Percentiles rank a stretch among this genome's conserved stretches.
Conservation (phyloP, 2,329 filamentous ascomycete genomes). For the Zymoseptoria brevis region DNA sequence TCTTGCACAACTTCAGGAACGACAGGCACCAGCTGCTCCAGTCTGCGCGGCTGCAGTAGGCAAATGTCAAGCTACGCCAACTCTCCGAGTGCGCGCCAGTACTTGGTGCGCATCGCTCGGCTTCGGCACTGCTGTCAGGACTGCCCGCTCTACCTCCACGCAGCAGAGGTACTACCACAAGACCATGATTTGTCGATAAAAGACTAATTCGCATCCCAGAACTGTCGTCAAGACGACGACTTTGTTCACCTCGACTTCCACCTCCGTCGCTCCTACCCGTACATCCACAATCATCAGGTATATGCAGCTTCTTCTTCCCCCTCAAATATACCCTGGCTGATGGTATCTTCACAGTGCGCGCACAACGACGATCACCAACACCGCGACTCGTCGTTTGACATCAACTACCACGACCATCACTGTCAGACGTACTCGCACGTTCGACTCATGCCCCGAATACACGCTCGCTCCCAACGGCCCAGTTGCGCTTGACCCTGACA, state of each 20-base stretch:
- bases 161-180: not conserved
- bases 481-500: not conserved
- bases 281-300: not conserved
- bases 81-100: not conserved
- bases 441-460: not conserved
- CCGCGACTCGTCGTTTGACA: not conserved
- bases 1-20: not conserved
- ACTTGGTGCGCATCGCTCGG: not conserved
- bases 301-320: not conserved
- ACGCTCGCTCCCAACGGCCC: not conserved
- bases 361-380: not conserved
- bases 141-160: not conserved
- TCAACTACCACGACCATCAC: not conserved
- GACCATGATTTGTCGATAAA: no score
- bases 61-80: not conserved
- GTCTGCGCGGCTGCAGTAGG: not conserved
- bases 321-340: not conserved
- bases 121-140: not conserved
- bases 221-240: not conserved
- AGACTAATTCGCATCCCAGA: not conserved
- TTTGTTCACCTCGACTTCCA: not conserved
- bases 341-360: not conserved
- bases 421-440: not conserved
- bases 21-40: not conserved
- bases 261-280: not conserved